Conservation (phyloP, 306 rosid species). For the Senna tora region DNA sequence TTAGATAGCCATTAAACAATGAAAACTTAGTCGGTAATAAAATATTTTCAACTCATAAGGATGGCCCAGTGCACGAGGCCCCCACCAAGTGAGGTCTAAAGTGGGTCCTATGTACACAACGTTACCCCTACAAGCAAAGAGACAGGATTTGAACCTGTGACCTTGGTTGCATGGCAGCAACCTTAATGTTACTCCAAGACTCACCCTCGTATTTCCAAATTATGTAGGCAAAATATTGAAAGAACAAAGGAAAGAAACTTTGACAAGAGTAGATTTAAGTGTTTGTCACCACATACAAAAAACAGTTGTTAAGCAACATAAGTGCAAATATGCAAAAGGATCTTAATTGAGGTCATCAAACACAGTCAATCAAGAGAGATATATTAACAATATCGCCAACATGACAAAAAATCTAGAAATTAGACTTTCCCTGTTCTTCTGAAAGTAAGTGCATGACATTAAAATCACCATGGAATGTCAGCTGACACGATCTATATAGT, state of each 20-base stretch:
- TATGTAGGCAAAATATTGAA: background rate
- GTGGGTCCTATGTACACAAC: too few species aligned
- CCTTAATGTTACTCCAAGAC: too few species aligned
- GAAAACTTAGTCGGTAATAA: background rate
- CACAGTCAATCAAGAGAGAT: slow-evolving; percentile 17
- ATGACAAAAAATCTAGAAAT: background rate
- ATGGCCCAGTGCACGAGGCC: too few species aligned
- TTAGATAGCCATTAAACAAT: background rate
- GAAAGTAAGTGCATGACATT: too few species aligned
- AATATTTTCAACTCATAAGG: too few species aligned
- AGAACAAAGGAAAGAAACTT: background rate
- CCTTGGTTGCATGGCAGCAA: too few species aligned
- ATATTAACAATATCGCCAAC: background rate
- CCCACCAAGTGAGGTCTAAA: too few species aligned
- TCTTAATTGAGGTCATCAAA: background rate
- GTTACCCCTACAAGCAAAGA: too few species aligned
- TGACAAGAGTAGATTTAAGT: background rate
- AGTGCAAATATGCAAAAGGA: background rate
- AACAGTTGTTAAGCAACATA: background rate
- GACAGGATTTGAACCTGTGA: too few species aligned
- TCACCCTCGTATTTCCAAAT: background rate
- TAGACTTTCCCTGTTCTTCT: background rate
- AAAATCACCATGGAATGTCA: too few species aligned
- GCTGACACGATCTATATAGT: too few species aligned
- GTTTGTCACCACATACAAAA: background rate